Evolutionary conservation across 352 stramenopile genomes (phyloP).

Genomic region (Phytopythium sindhum): DNA sequence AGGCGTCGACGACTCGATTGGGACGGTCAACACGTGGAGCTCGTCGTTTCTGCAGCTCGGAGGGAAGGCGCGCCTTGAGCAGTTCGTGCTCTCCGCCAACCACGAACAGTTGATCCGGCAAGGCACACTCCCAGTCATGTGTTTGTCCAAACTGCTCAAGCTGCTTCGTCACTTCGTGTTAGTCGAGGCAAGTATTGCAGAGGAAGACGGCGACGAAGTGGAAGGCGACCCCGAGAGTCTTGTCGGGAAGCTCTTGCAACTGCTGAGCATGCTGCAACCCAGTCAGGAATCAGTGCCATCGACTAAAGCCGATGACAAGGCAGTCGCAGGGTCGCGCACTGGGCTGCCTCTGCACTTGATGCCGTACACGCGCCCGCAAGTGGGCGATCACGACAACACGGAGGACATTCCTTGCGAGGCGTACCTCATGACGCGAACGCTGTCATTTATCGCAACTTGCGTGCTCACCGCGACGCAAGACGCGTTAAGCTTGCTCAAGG

Average conservation of each 20-base stretch:
- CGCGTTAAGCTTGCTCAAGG: slow-evolving; percentile 33
- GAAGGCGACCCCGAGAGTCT: slow-evolving; percentile 25
- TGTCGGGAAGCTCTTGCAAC: slow-evolving; percentile 41
- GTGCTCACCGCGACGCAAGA: slow-evolving; percentile 24
- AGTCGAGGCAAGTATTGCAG: slow-evolving; percentile 34
- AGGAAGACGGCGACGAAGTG: slow-evolving; percentile 22
- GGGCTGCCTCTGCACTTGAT: slow-evolving; percentile 22
- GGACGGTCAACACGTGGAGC: slow-evolving; percentile 48
- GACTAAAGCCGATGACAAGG: neutral
- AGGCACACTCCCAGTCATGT: slow-evolving; percentile 57
- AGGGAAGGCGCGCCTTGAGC: slow-evolving; percentile 46
- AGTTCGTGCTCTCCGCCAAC: slow-evolving; percentile 45
- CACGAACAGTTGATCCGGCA: slow-evolving; percentile 31
- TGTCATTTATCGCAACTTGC: slow-evolving; percentile 49
- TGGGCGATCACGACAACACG: slow-evolving; percentile 47
- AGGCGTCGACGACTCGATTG: slow-evolving; percentile 28
- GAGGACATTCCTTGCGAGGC: slow-evolving; percentile 44
- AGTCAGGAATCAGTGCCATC: slow-evolving; percentile 9
- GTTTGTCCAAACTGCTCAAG: slow-evolving; percentile 65
- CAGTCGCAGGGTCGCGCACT: slow-evolving; percentile 6
- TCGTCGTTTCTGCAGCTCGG: slow-evolving; percentile 67
- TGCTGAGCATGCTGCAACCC: slow-evolving; percentile 29
- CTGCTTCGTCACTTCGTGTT: slow-evolving; percentile 68
- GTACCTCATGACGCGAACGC: slow-evolving; percentile 51
- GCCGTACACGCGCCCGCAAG: slow-evolving; percentile 29